These are phyloP conservation scores for Zymoseptoria pseudotritici DNA, from an alignment of 2,329 filamentous ascomycete species.

Conservation along the genomic window DNA sequence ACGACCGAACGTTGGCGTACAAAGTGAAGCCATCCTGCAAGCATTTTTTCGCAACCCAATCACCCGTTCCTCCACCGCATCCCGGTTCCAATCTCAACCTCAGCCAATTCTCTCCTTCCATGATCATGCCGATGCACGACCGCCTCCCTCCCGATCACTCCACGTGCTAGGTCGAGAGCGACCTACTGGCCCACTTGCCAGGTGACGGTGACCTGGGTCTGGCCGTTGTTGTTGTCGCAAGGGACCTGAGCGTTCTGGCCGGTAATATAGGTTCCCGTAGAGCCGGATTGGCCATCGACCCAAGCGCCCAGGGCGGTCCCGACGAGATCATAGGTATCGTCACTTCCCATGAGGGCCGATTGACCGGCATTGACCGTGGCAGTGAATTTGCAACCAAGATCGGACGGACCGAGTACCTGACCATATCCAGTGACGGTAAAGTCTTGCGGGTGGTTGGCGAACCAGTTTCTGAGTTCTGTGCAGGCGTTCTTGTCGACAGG, in stretches of 20 bases:
- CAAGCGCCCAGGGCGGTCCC: not conserved
- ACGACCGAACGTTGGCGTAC: no score
- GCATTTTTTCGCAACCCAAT: no score
- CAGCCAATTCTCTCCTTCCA: no score
- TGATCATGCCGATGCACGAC: no score
- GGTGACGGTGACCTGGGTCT: not conserved
- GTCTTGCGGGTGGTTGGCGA: not conserved
- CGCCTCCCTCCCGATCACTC: no score
- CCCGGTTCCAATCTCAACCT: no score
- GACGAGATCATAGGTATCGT: not conserved
- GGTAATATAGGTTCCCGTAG: not conserved
- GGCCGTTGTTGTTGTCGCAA: not conserved
- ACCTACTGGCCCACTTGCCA: no score
- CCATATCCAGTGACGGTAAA: not conserved
- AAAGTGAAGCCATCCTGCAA: no score
- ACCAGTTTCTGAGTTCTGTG: not conserved
- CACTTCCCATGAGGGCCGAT: not conserved
- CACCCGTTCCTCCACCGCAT: no score
- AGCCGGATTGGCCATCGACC: not conserved
- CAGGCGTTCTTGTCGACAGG: not conserved
- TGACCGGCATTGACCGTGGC: not conserved
- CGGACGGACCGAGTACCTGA: not conserved
- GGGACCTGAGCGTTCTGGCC: not conserved
- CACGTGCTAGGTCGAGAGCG: no score
- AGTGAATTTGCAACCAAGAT: not conserved